phyloP scores from a whole-genome alignment of 371 early-diverging fungal genomes.

The Mucor racemosus region DNA sequence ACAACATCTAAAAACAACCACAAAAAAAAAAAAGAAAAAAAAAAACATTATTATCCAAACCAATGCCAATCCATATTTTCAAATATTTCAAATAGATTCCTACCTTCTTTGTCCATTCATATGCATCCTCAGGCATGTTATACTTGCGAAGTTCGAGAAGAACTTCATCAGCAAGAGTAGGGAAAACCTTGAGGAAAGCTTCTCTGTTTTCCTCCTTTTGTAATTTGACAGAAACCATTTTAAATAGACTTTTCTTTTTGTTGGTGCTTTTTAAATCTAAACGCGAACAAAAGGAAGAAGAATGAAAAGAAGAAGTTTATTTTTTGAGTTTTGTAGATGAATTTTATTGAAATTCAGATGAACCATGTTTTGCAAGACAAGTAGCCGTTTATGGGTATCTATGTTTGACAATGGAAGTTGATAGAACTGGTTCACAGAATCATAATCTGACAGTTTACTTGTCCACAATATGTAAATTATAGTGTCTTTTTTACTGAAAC shows the following conservation, averaged over 20 bases:
- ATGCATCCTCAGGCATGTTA: slow-evolving; percentile 77
- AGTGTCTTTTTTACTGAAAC: too few species aligned
- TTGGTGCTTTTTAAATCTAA: background rate
- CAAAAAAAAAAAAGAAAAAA: background rate
- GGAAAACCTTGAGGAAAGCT: slow-evolving; percentile 65
- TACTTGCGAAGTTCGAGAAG: slow-evolving; percentile 66
- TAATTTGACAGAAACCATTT: slow-evolving; percentile 52
- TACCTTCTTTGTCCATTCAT: slow-evolving; percentile 70
- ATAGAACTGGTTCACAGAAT: too few species aligned
- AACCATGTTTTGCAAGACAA: background rate
- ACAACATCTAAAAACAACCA: slow-evolving; percentile 56
- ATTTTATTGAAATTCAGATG: background rate
- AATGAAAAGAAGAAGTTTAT: background rate
- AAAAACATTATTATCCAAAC: too few species aligned
- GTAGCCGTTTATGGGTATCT: background rate
- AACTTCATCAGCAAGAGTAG: slow-evolving; percentile 63
- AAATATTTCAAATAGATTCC: background rate
- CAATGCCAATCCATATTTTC: too few species aligned
- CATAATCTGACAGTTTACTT: too few species aligned
- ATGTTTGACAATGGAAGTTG: background rate
- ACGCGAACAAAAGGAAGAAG: slow-evolving; percentile 3
- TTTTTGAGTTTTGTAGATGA: slow-evolving; percentile 5
- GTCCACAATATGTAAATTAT: too few species aligned
- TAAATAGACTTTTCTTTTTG: background rate
- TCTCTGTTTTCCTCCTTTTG: slow-evolving; percentile 61